phyloP scores from a whole-genome alignment of 164 flowering plant genomes.

The Chimonanthus praecox region DNA sequence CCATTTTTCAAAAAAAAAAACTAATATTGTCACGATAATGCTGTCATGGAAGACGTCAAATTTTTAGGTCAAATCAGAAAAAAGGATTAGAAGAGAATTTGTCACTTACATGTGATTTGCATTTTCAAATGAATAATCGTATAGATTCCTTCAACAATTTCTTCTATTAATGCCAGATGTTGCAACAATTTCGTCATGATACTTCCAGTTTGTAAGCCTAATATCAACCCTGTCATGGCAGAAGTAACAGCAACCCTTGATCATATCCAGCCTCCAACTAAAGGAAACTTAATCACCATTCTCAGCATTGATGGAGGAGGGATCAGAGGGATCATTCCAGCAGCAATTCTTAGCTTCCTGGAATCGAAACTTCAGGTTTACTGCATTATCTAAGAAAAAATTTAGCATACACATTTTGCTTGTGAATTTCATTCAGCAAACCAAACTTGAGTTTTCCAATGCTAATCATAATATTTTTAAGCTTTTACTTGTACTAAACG shows the following conservation, averaged over 20 bases:
- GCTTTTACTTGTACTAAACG: neutral
- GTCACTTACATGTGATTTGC: too few species aligned
- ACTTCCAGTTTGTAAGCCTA: too few species aligned
- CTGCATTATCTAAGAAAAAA: neutral
- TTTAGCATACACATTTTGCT: neutral
- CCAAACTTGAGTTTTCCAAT: neutral
- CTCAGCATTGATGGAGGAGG: conserved; percentile 44
- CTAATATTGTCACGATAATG: too few species aligned
- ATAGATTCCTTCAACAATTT: too few species aligned
- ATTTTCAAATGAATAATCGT: too few species aligned
- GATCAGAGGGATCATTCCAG: conserved; percentile 33
- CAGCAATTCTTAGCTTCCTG: conserved; percentile 24
- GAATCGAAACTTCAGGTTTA: conserved; percentile 30
- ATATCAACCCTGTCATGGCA: too few species aligned
- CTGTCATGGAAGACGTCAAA: too few species aligned
- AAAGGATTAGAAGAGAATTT: too few species aligned
- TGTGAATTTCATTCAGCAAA: neutral
- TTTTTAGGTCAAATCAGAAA: too few species aligned
- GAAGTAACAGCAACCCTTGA: neutral
- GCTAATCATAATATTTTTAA: neutral
- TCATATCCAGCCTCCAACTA: conserved; percentile 24
- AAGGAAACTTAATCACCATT: conserved; percentile 26
- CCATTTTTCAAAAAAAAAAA: too few species aligned
- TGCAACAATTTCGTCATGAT: too few species aligned
- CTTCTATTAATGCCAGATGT: too few species aligned